Evolutionary conservation across 495 filamentous ascomycete species (phyloP), one percentile per base, ranked within the genome.

Genomic region (Hyaloscypha hepaticicola): DNA sequence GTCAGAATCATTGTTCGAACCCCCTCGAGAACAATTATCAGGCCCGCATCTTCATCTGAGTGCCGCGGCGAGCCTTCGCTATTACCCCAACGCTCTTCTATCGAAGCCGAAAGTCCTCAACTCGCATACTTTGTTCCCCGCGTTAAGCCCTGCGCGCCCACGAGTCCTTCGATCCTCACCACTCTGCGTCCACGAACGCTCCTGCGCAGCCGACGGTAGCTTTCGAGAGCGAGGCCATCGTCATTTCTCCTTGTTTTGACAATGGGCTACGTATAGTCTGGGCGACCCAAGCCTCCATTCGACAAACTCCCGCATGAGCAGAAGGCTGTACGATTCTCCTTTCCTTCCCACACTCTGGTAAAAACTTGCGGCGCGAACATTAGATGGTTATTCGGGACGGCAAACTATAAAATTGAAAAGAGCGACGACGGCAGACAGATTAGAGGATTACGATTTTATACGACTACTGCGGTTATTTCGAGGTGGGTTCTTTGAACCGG

Each of bases 211-310:
- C 59, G 27, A 60, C 25, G 33, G 64, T 8, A 51, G 29, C 57
- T 53, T 31, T 28, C 58, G 50, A 64, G 49, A 60, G 55, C 48
- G 59, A 53, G 56, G 48, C 61, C 50, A 52, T 66, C 56, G 34
- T 51, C 57, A 62, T 63, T 65, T 27, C 50, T 26, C n/a, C 24
- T 28, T 27, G 21, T 21, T 65, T 55, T 16, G 55, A 68, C 65
- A 55, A 70, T 70, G 65, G 69, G 69, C 69, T 49, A 63, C 65
- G 65, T 57, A 63, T 67, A 68, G 53, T 38, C 66, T 19, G 25
- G 67, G 64, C 65, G 51, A 62, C 29, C 62, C 41, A 63, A 70
- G 56, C 63, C 61, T 64, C 58, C 38, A 3, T 50, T 19, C 33
- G 8, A 50, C 41, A 27, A 19, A 24, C 24, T 33, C 26, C 53